Conservation (phyloP, 2,329 filamentous ascomycete species). For the Lecanosticta acicola region DNA sequence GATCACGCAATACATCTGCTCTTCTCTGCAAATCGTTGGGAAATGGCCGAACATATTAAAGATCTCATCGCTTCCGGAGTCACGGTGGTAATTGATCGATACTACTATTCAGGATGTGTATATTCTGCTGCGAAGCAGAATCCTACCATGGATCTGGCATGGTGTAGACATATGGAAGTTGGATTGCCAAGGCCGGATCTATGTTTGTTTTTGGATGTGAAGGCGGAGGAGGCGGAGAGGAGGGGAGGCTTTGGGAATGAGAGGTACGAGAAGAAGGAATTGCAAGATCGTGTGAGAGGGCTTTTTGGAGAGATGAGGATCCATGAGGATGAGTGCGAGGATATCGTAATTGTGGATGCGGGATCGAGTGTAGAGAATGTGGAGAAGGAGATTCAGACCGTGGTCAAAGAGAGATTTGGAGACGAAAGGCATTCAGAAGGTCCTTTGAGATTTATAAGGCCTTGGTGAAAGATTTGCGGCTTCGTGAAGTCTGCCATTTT, state of each 20-base stretch:
- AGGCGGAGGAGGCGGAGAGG: slow-evolving; percentile 62
- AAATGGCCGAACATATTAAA: slow-evolving; percentile 47
- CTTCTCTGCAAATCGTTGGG: slow-evolving; percentile 90
- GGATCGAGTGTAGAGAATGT: slow-evolving; percentile 49
- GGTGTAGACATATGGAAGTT: slow-evolving; percentile 79
- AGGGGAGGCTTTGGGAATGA: slow-evolving; percentile 86
- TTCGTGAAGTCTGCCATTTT: too few species aligned
- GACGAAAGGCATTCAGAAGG: neutral
- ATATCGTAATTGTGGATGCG: slow-evolving; percentile 53
- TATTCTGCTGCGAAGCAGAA: slow-evolving; percentile 87
- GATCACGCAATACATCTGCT: slow-evolving; percentile 87
- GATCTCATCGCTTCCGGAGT: slow-evolving; percentile 56
- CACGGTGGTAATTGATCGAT: slow-evolving; percentile 81
- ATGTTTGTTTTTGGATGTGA: slow-evolving; percentile 80
- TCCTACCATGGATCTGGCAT: slow-evolving; percentile 61
- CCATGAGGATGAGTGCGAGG: slow-evolving; percentile 44
- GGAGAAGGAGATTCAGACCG: slow-evolving; percentile 31
- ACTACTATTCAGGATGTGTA: slow-evolving; percentile 90
- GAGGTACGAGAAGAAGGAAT: slow-evolving; percentile 76
- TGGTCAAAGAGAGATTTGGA: slow-evolving; percentile 16
- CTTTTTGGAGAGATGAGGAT: slow-evolving; percentile 56
- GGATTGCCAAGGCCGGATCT: slow-evolving; percentile 83
- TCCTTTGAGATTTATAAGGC: slow-evolving; percentile 12
- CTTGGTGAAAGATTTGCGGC: slow-evolving; percentile 16
- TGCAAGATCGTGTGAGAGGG: slow-evolving; percentile 73